phyloP scores from a whole-genome alignment of 352 stramenopile species.

The Pythium diclinum region DNA sequence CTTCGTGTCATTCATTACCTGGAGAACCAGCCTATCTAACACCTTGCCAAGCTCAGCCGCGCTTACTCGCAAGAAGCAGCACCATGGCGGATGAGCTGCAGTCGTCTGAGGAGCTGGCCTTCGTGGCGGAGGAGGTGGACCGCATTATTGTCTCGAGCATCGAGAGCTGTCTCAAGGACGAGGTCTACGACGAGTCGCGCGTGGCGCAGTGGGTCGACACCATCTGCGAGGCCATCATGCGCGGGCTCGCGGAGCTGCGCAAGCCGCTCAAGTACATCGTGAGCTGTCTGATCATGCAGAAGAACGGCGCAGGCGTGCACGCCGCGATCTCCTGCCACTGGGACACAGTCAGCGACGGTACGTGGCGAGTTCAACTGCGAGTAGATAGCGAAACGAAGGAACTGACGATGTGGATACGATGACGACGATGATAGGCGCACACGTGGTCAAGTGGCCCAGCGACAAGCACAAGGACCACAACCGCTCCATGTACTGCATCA shows the following conservation, averaged over 20 bases:
- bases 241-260: conserved; percentile 77
- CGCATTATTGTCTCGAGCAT: conserved; percentile 81
- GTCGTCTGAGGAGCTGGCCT: conserved; percentile 87
- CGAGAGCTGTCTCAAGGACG: conserved; percentile 82
- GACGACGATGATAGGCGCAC: conserved; percentile 37
- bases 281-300: conserved; percentile 92
- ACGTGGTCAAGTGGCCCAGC: conserved; percentile 86
- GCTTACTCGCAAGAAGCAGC: background rate
- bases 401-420: background rate
- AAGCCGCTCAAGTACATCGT: conserved; percentile 94
- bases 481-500: conserved; percentile 87
- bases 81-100: conserved; percentile 85
- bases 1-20: background rate
- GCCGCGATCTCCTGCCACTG: conserved; percentile 87
- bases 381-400: background rate
- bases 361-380: background rate
- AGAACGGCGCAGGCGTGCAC: conserved; percentile 91
- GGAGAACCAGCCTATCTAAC: background rate
- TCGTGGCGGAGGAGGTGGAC: conserved; percentile 90
- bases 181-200: conserved; percentile 83
- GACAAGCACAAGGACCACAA: conserved; percentile 91
- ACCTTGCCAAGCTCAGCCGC: background rate
- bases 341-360: conserved; percentile 89
- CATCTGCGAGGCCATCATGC: conserved; percentile 90
- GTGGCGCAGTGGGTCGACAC: conserved; percentile 89